These are phyloP conservation scores for Candida adriatica DNA, from an alignment of 805 yeast species.

Conservation along the genomic window DNA sequence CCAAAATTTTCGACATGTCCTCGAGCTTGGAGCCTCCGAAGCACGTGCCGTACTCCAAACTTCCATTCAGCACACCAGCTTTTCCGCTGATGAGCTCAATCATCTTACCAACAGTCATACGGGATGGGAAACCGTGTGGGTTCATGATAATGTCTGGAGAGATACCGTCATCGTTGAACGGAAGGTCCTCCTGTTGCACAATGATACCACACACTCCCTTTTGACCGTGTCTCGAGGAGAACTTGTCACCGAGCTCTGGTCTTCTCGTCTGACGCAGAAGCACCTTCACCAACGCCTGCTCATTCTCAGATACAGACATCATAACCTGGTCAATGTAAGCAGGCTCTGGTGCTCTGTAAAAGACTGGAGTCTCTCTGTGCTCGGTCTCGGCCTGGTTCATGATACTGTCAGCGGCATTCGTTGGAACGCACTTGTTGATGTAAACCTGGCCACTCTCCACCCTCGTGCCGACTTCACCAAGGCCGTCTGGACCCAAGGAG, in stretches of 20 bases:
- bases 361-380: slow-evolving; percentile 86
- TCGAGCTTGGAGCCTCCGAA: slow-evolving; percentile 96
- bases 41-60: slow-evolving; percentile 93
- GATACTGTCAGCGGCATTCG: slow-evolving; percentile 62
- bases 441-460: slow-evolving; percentile 91
- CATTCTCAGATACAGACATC: slow-evolving; percentile 94
- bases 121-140: slow-evolving; percentile 99
- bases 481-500: slow-evolving; percentile 87
- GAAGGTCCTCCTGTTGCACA: slow-evolving; percentile 94
- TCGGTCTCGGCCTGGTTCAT: slow-evolving; percentile 33
- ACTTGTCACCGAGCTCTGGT: slow-evolving; percentile 96
- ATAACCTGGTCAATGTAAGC: slow-evolving; percentile 94
- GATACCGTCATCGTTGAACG: slow-evolving; percentile 89
- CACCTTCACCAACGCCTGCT: slow-evolving; percentile 90
- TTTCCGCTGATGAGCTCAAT: slow-evolving; percentile 93
- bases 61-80: slow-evolving; percentile 92
- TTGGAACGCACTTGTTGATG: slow-evolving; percentile 89
- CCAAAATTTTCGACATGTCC: slow-evolving; percentile 87
- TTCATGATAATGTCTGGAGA: slow-evolving; percentile 96
- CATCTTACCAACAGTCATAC: slow-evolving; percentile 99
- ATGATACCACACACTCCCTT: slow-evolving; percentile 99
- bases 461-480: slow-evolving; percentile 91
- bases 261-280: slow-evolving; percentile 90
- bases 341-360: slow-evolving; percentile 92
- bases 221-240: slow-evolving; percentile 96